Evolutionary conservation across 306 rosid species (phyloP), one percentile per base, ranked within the genome.

Genomic region (Betula pendula): DNA sequence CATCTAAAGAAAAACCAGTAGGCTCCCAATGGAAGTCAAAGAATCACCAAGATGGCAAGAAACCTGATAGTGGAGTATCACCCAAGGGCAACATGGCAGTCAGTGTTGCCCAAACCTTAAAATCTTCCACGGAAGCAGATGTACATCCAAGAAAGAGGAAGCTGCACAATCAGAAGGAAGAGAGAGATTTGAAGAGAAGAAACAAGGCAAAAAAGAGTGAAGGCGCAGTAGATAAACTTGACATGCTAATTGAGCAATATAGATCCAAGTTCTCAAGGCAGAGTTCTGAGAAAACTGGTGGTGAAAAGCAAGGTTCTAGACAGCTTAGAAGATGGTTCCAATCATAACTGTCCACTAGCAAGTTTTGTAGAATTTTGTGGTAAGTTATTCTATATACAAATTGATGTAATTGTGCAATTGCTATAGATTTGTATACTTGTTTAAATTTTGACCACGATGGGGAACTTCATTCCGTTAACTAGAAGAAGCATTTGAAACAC

Each of bases 271-370:
- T 88, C 84, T 88, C 94, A 45, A 82, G 83, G 29, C 86, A 73
- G 38, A 69, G 82, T 45, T 83, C 85, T 8, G 76, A 40, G 79
- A 85, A 85, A 80, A 80, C 71, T 8, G 90, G 75, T 38, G 87
- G 88, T 2, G 93, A 81, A 72, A 85, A 79, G 75, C 83, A 77
- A 79, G 82, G 80, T 42, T 82, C 97, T 40, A 84, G 81, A 52
- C 90, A 86, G 81, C 87, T 95, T 55, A 88, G 91, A 49, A 95
- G 87, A 87, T 95, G 99, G 99, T 92, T 83, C 65, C 90, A 89
- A 66, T 51, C 90, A 56, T 94, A 82, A 79, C 58, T 62, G 20
- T 13, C 33, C 40, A 2, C 50, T 73, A 56, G n/a, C 40, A 22
- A 35, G 31, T 47, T 58, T 52, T 62, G 45, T 71, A 5, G 19